These are phyloP conservation scores for Phytophthora palmivora DNA, from an alignment of 352 stramenopile genomes.

Conservation along the genomic window DNA sequence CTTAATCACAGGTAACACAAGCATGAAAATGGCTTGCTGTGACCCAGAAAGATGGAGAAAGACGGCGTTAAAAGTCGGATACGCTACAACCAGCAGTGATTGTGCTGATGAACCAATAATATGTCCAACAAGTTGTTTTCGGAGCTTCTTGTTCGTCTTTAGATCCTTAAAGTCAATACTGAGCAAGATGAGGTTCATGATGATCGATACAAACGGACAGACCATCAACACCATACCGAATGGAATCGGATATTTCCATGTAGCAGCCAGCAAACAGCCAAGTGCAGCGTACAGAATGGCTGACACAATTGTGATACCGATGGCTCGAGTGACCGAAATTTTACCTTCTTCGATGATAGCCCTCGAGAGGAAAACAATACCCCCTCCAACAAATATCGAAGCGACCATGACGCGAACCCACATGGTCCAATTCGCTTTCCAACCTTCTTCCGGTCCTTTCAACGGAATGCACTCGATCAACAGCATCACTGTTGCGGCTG, in stretches of 20 bases:
- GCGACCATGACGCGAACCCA: slow-evolving; percentile 27
- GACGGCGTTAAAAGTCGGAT: slow-evolving; percentile 32
- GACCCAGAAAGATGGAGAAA: slow-evolving; percentile 20
- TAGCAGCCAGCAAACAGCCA: slow-evolving; percentile 15
- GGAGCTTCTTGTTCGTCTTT: slow-evolving; percentile 19
- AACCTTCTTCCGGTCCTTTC: slow-evolving; percentile 13
- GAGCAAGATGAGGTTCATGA: slow-evolving; percentile 22
- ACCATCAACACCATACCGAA: slow-evolving; percentile 32
- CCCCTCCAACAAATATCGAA: slow-evolving; percentile 16
- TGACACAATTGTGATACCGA: slow-evolving; percentile 14
- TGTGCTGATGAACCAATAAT: slow-evolving; percentile 15
- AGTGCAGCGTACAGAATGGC: slow-evolving; percentile 20
- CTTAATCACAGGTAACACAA: slow-evolving; percentile 33
- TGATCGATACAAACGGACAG: slow-evolving; percentile 24
- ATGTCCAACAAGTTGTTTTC: slow-evolving; percentile 22
- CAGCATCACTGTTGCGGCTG: slow-evolving; percentile 11
- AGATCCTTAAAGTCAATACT: slow-evolving; percentile 14
- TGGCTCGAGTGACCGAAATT: slow-evolving; percentile 5
- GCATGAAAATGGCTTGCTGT: slow-evolving; percentile 23
- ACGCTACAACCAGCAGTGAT: slow-evolving; percentile 32
- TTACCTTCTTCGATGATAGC: slow-evolving; percentile 13
- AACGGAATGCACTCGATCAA: slow-evolving; percentile 29
- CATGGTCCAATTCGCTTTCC: slow-evolving; percentile 19
- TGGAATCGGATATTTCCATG: slow-evolving; percentile 37
- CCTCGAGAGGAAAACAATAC: slow-evolving; percentile 18